These are phyloP conservation scores for Ambrosia hybrid DNA, from an alignment of 140 eudicot genomes.

Conservation along the genomic window DNA sequence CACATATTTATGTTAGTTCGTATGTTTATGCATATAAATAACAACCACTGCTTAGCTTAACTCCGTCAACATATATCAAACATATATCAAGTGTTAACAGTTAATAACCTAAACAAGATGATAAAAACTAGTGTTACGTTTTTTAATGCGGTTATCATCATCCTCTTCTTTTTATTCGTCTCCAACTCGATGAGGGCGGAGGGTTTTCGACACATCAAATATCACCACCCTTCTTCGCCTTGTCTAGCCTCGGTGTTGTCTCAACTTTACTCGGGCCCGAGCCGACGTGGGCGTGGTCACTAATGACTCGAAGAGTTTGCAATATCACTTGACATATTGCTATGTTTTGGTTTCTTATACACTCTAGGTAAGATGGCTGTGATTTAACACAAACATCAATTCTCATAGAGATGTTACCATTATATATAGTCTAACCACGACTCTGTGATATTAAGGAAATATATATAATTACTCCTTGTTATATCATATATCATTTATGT, in stretches of 20 bases:
- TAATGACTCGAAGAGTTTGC: conserved; percentile 5
- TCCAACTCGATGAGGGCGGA: conserved; percentile 22
- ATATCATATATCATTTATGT: background rate
- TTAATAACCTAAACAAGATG: background rate
- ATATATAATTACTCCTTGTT: background rate
- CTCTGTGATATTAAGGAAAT: conserved; percentile 5
- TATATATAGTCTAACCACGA: background rate
- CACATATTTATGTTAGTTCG: background rate
- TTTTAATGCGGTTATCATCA: background rate
- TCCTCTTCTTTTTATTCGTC: conserved; percentile 15
- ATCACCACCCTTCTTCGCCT: conserved; percentile 18
- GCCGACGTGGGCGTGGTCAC: conserved; percentile 41
- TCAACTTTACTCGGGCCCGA: conserved; percentile 36
- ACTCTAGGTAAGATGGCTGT: too few species aligned
- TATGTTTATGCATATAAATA: background rate
- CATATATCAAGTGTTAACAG: background rate
- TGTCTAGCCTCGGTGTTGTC: conserved; percentile 26
- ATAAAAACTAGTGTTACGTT: conserved; percentile 13
- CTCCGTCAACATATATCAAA: conserved; percentile 14
- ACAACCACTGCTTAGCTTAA: background rate
- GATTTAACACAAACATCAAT: background rate
- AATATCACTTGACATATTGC: background rate
- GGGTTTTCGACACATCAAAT: conserved; percentile 32
- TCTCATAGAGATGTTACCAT: too few species aligned
- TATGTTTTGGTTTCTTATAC: too few species aligned